phyloP scores from a whole-genome alignment of 371 early-diverging fungal genomes.

The Capillidium rhysosporum region DNA sequence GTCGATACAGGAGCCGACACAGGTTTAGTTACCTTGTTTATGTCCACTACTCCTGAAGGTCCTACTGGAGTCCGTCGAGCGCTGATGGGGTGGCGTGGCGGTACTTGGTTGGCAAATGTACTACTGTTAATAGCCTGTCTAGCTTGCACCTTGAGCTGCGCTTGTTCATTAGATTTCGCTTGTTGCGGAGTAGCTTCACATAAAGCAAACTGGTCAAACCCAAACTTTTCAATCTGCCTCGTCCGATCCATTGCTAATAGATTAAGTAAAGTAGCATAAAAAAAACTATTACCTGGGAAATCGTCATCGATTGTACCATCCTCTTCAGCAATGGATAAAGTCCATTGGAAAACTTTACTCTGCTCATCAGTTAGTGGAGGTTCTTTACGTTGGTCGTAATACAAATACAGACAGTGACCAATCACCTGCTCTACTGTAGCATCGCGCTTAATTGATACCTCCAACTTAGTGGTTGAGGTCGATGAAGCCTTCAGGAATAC shows the following conservation, averaged over 20 bases:
- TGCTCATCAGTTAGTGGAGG: conserved; percentile 39
- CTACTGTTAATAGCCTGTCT: background rate
- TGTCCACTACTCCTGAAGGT: background rate
- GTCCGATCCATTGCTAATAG: conserved; percentile 60
- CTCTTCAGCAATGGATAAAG: conserved; percentile 78
- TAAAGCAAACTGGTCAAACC: conserved; percentile 79
- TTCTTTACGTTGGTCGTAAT: conserved; percentile 37
- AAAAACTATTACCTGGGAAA: conserved; percentile 50
- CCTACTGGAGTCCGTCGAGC: too few species aligned
- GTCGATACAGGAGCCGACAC: background rate
- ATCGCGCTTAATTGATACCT: conserved; percentile 50
- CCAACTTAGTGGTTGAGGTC: conserved; percentile 30
- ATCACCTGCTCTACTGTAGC: conserved; percentile 84
- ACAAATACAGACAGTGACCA: conserved; percentile 66
- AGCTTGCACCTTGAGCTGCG: background rate
- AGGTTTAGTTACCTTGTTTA: background rate
- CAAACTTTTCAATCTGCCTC: conserved; percentile 62
- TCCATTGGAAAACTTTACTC: conserved; percentile 58
- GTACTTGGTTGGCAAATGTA: background rate
- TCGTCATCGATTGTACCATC: conserved; percentile 91
- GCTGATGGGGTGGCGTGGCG: background rate
- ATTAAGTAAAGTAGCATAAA: background rate
- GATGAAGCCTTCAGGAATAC: conserved; percentile 35
- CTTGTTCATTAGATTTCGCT: conserved; percentile 18
- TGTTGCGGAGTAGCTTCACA: conserved; percentile 58